These are phyloP conservation scores for Moelleriella libera DNA, from an alignment of 2,329 filamentous ascomycete species.

Conservation along the genomic window DNA sequence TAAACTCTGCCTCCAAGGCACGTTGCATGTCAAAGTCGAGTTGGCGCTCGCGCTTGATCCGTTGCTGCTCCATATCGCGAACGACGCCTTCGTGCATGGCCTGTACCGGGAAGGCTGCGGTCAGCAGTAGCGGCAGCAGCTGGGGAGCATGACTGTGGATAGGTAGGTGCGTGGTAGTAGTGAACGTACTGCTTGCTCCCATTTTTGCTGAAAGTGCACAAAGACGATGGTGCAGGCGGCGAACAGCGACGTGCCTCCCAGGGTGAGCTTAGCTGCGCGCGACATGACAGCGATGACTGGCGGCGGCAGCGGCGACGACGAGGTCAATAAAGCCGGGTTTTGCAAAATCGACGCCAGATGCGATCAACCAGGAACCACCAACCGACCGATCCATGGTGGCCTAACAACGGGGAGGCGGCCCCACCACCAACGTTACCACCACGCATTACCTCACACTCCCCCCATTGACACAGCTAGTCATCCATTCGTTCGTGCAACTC, in stretches of 20 bases:
- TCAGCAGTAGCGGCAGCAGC: neutral
- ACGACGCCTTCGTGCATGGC: conserved; percentile 93
- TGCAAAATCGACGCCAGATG: no score
- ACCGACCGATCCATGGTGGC: no score
- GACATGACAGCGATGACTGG: conserved; percentile 49
- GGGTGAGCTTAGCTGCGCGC: conserved; percentile 72
- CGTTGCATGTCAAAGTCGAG: conserved; percentile 90
- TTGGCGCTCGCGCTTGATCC: conserved; percentile 78
- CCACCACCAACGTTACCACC: no score
- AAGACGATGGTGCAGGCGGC: conserved; percentile 65
- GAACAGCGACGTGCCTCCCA: conserved; percentile 63
- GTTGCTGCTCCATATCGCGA: conserved; percentile 88
- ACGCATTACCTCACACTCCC: no score
- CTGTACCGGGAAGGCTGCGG: conserved; percentile 25
- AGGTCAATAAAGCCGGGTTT: no score
- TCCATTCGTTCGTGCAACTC: no score
- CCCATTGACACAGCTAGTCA: no score
- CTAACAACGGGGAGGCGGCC: no score
- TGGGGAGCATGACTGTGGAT: no score
- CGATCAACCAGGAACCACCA: no score
- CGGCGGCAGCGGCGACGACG: no score
- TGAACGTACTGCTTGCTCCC: conserved; percentile 52
- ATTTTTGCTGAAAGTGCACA: conserved; percentile 80
- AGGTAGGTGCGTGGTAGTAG: neutral
- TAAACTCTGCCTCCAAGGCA: conserved; percentile 75